Evolutionary conservation across 1,284 basidiomycete species (phyloP).

Genomic region (Hypsizygus ulmarius): DNA sequence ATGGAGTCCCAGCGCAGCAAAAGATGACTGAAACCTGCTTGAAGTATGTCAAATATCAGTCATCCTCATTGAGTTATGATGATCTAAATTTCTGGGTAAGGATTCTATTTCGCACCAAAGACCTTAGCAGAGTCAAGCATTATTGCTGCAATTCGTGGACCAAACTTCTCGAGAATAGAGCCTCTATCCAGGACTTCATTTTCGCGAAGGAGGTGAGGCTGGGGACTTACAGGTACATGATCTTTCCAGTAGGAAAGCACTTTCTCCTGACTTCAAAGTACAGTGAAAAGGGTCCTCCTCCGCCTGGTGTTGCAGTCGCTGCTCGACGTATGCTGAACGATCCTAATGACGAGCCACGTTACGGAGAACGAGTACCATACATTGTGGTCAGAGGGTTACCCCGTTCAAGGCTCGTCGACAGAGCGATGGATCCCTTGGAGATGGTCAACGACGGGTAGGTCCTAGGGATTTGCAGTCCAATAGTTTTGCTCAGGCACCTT

Average conservation of each 20-base stretch:
- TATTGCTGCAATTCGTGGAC: conserved; percentile 88
- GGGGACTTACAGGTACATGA: conserved; percentile 80
- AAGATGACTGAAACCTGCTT: conserved; percentile 88
- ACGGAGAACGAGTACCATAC: conserved; percentile 93
- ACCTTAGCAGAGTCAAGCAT: conserved; percentile 86
- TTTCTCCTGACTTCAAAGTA: not conserved
- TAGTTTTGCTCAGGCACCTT: not conserved
- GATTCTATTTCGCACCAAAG: conserved; percentile 85
- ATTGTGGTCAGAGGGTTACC: conserved; percentile 74
- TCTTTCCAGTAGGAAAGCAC: not conserved
- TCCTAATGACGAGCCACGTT: conserved; percentile 82
- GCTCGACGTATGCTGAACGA: conserved; percentile 75
- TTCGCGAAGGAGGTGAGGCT: conserved; percentile 93
- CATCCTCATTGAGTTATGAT: not conserved
- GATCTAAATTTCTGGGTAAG: conserved; percentile 37
- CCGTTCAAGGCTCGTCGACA: conserved; percentile 73
- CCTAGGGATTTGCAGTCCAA: not conserved
- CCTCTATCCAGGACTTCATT: conserved; percentile 87
- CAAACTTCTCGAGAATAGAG: conserved; percentile 79
- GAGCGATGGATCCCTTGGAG: conserved; percentile 79
- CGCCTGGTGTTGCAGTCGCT: conserved; percentile 88
- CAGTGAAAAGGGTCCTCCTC: conserved; percentile 81
- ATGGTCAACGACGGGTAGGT: conserved; percentile 68
- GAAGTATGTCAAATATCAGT: conserved; percentile 55
- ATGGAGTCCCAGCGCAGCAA: conserved; percentile 83